phyloP scores from a whole-genome alignment of 163 green algal species.

The Scenedesmus sp. region DNA sequence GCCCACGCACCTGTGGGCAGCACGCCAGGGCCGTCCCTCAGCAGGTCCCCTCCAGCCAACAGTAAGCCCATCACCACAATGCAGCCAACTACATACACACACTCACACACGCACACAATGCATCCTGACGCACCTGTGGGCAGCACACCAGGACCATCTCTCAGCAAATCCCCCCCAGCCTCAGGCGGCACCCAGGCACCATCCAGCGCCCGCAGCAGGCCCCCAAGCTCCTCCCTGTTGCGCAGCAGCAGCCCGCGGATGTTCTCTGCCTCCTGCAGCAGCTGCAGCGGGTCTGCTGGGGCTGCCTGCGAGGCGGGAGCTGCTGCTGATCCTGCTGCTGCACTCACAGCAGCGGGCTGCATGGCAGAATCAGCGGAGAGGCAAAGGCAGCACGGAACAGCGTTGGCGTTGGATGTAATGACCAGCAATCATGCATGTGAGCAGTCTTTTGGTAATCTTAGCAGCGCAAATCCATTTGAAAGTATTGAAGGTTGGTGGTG shows the following conservation, averaged over 20 bases:
- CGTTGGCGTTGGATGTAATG: neutral
- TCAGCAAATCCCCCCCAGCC: conserved; percentile 94
- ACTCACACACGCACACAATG: neutral
- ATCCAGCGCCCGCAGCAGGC: conserved; percentile 79
- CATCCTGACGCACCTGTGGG: conserved; percentile 70
- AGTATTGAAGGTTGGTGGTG: too few species aligned
- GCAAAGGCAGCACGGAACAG: neutral
- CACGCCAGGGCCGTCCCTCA: conserved; percentile 89
- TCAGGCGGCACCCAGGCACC: conserved; percentile 93
- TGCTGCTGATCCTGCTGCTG: neutral
- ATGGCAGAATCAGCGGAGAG: neutral
- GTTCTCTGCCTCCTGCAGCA: conserved; percentile 83
- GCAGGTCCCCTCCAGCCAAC: conserved; percentile 88
- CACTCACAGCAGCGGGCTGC: conserved; percentile 3
- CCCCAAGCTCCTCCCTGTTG: conserved; percentile 84
- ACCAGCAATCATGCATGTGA: neutral
- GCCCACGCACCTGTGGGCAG: conserved; percentile 69
- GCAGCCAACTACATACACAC: conserved; percentile 70
- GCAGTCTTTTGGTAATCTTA: too few species aligned
- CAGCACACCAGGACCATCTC: conserved; percentile 90
- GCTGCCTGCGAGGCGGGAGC: neutral
- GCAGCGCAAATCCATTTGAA: too few species aligned
- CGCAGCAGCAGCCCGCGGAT: conserved; percentile 85
- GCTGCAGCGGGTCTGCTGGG: neutral
- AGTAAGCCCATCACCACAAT: conserved; percentile 85